Evolutionary conservation across 2,329 filamentous ascomycete species (phyloP).

Genomic region (Tetracladium maxilliforme): DNA sequence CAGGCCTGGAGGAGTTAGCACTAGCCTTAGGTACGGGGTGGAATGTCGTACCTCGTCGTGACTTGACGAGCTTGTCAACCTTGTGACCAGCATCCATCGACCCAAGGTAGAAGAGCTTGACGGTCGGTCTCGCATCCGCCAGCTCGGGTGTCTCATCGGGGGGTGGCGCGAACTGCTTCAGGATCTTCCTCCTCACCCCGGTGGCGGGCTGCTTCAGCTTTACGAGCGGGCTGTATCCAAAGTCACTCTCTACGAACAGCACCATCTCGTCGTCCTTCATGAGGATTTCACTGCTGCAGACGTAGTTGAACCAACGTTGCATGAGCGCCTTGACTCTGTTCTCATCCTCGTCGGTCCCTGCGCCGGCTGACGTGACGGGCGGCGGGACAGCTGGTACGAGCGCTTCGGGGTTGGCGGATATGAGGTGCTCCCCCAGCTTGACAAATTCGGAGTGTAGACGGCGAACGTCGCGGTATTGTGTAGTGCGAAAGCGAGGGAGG

Average conservation of each 20-base stretch:
- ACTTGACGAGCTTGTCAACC: constrained; percentile 86
- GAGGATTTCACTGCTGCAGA: constrained; percentile 82
- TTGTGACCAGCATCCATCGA: constrained; percentile 97
- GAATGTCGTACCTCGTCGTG: constrained; percentile 56
- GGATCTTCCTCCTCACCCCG: constrained; percentile 81
- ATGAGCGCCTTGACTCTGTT: constrained; percentile 73
- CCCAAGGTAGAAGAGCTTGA: constrained; percentile 91
- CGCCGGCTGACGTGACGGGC: constrained; percentile 85
- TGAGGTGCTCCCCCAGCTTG: constrained; percentile 90
- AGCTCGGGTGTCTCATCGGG: constrained; percentile 95
- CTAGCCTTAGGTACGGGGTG: neutral
- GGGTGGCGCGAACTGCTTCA: constrained; percentile 96
- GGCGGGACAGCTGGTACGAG: constrained; percentile 89
- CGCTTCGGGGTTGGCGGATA: constrained; percentile 94
- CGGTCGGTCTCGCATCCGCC: constrained; percentile 73
- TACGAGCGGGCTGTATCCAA: constrained; percentile 91
- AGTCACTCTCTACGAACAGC: constrained; percentile 97
- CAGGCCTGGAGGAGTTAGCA: constrained; percentile 47
- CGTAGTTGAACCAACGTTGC: constrained; percentile 89
- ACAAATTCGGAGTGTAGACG: constrained; percentile 90
- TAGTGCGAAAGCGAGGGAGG: constrained; percentile 93
- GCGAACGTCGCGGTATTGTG: constrained; percentile 93
- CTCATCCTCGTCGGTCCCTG: constrained; percentile 94
- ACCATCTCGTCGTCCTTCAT: constrained; percentile 96
- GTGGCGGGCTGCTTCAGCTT: constrained; percentile 95